Evolutionary conservation across 2,329 filamentous ascomycete species (phyloP).

Genomic region (Xylaria sp.): DNA sequence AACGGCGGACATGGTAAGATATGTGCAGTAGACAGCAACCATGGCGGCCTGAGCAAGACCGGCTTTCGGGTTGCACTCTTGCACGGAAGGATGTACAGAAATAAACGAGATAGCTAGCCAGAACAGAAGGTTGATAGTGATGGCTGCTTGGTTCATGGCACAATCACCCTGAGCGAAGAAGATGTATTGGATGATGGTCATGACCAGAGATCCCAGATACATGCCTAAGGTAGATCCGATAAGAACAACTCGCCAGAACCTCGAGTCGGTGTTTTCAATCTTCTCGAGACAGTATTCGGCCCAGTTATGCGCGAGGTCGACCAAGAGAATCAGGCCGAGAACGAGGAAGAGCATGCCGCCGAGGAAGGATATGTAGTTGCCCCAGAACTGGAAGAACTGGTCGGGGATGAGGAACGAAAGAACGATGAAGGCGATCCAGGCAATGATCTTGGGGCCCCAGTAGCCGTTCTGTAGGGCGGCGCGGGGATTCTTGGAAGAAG

Average conservation of each 20-base stretch:
- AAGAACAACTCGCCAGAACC: conserved; percentile 81
- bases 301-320: conserved; percentile 96
- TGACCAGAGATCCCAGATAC: conserved; percentile 87
- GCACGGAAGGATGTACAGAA: conserved; percentile 87
- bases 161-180: conserved; percentile 87
- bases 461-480: conserved; percentile 96
- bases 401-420: conserved; percentile 96
- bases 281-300: conserved; percentile 94
- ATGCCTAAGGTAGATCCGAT: conserved; percentile 93
- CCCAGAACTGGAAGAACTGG: conserved; percentile 92
- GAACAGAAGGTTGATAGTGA: conserved; percentile 89
- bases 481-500: conserved; percentile 83
- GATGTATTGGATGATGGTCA: conserved; percentile 96
- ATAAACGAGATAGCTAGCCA: conserved; percentile 81
- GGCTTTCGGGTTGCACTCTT: conserved; percentile 90
- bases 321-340: conserved; percentile 87
- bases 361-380: conserved; percentile 87
- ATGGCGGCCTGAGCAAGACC: conserved; percentile 97
- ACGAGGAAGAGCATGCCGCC: conserved; percentile 93
- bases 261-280: conserved; percentile 88
- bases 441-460: conserved; percentile 94
- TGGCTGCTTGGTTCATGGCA: conserved; percentile 95
- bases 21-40: conserved; percentile 97
- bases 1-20: conserved; percentile 96
- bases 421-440: conserved; percentile 86